Evolutionary conservation across 1,284 basidiomycete species (phyloP).

Genomic region (Microbotryum silenes-acaulis): DNA sequence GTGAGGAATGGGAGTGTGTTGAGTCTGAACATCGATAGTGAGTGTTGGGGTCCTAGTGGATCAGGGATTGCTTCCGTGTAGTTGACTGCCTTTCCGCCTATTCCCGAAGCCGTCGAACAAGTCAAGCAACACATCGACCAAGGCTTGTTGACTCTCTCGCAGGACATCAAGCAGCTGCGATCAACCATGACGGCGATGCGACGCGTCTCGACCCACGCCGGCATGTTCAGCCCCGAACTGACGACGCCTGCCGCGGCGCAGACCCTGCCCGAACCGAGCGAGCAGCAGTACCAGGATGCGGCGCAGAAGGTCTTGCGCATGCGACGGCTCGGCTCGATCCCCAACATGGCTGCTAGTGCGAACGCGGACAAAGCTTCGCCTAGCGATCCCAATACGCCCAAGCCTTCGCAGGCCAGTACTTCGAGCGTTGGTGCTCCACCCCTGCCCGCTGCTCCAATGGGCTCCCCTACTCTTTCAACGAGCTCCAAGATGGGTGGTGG

Average conservation of each 20-base stretch:
- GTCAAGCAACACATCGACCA: conserved; percentile 96
- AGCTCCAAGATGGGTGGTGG: conserved; percentile 1
- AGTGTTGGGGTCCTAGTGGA: conserved; percentile 40
- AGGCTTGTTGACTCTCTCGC: conserved; percentile 74
- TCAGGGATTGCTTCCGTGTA: neutral
- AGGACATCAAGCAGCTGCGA: conserved; percentile 87
- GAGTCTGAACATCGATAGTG: conserved; percentile 92
- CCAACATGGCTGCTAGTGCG: neutral
- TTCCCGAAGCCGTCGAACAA: conserved; percentile 76
- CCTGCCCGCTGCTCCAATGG: conserved; percentile 19
- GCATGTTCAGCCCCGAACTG: neutral
- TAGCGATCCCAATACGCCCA: conserved; percentile 1
- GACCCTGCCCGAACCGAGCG: conserved; percentile 16
- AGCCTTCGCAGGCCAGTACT: neutral
- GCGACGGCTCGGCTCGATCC: conserved; percentile 6
- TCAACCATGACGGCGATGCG: conserved; percentile 51
- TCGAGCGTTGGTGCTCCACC: conserved; percentile 11
- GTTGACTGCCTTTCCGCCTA: neutral
- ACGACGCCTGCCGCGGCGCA: too few species aligned
- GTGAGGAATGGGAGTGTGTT: conserved; percentile 78
- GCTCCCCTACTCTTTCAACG: conserved; percentile 4
- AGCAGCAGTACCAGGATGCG: conserved; percentile 30
- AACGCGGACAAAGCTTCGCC: neutral
- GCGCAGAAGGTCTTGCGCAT: conserved; percentile 23
- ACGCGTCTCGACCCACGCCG: conserved; percentile 41